phyloP scores from a whole-genome alignment of 2,329 filamentous ascomycete genomes.

The Cadophora sp. region DNA sequence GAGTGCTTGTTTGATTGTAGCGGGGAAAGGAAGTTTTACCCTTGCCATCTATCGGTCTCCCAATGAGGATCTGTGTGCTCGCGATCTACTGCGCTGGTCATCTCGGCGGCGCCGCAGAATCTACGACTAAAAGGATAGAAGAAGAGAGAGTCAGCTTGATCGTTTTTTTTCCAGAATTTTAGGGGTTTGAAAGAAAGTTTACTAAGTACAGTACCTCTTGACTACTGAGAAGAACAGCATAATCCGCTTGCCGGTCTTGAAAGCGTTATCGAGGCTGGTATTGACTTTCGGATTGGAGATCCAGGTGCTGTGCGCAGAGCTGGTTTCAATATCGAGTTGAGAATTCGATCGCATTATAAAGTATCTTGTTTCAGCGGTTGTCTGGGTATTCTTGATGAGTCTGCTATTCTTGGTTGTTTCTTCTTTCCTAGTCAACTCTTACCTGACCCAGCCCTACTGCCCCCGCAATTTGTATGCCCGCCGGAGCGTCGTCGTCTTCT shows the following conservation, averaged over 20 bases:
- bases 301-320: slow-evolving; percentile 1
- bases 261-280: neutral
- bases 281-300: neutral
- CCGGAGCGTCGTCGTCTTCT: neutral
- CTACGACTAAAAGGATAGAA: slow-evolving; percentile 1
- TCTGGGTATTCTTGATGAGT: neutral
- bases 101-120: neutral
- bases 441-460: neutral
- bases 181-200: too few relatives aligned
- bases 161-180: too few relatives aligned
- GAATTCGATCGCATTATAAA: slow-evolving; percentile 2
- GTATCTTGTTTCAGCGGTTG: neutral
- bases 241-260: neutral
- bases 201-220: neutral
- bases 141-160: too few relatives aligned
- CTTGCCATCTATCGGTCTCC: neutral
- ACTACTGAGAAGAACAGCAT: neutral
- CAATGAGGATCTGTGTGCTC: neutral
- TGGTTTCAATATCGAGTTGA: neutral
- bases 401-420: neutral
- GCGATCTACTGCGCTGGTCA: neutral
- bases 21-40: neutral
- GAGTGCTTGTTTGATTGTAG: neutral
- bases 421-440: neutral
- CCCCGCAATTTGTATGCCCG: neutral